phyloP scores from a whole-genome alignment of 306 rosid species.

The Amphicarpaea edgeworthii region DNA sequence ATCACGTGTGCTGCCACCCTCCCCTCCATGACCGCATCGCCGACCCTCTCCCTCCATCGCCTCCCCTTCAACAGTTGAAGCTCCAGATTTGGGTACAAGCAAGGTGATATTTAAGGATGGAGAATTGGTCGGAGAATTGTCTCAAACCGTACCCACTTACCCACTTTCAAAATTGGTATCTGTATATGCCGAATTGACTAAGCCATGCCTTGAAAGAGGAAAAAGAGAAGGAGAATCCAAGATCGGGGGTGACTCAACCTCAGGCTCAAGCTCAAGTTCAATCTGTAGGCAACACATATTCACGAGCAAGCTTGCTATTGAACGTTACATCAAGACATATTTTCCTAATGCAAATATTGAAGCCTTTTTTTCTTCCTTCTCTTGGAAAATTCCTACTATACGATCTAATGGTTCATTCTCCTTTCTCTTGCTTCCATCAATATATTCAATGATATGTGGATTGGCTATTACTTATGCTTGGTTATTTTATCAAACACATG shows the following conservation, averaged over 20 bases:
- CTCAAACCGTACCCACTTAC: conserved; percentile 47
- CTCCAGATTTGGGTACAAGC: too few species aligned
- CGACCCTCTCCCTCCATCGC: too few species aligned
- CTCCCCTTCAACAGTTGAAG: too few species aligned
- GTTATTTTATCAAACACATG: too few species aligned
- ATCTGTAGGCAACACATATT: conserved; percentile 49
- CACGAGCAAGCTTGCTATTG: conserved; percentile 79
- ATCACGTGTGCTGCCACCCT: too few species aligned
- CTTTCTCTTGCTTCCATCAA: too few species aligned
- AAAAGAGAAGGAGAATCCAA: neutral
- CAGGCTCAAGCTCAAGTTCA: too few species aligned
- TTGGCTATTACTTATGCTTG: too few species aligned
- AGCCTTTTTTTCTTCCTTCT: conserved; percentile 73
- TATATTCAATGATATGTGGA: too few species aligned
- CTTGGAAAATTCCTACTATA: conserved; percentile 79
- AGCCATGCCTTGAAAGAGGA: neutral
- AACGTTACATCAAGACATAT: conserved; percentile 57
- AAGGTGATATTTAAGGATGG: conserved; percentile 87
- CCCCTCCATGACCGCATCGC: too few species aligned
- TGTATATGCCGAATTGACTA: conserved; percentile 70
- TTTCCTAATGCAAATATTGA: conserved; percentile 58
- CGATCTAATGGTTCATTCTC: neutral
- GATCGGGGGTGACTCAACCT: neutral
- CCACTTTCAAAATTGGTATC: conserved; percentile 78
- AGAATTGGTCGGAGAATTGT: conserved; percentile 72